Conservation (phyloP, 495 filamentous ascomycete species). For the Penicillium crystallinum region DNA sequence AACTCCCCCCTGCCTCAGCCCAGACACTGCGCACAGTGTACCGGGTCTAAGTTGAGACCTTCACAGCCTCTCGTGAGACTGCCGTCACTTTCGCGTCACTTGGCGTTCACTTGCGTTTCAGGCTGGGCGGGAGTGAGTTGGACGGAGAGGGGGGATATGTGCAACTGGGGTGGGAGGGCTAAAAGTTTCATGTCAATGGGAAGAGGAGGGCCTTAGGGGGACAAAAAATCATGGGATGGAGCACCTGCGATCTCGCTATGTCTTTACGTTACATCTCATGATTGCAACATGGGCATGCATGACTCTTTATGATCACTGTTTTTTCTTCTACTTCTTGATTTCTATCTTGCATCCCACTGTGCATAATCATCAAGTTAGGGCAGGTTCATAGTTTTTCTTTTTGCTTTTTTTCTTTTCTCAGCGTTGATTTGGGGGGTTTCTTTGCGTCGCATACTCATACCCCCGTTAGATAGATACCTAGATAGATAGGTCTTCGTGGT, state of each 20-base stretch:
- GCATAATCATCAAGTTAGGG: conserved; percentile 5
- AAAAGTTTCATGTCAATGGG: not conserved
- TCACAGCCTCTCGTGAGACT: not conserved
- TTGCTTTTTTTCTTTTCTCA: conserved; percentile 9
- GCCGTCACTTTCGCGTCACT: not conserved
- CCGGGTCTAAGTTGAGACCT: conserved; percentile 29
- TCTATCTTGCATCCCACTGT: conserved; percentile 3
- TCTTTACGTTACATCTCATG: conserved; percentile 8
- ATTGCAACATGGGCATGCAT: not conserved
- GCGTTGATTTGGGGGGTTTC: conserved; percentile 3
- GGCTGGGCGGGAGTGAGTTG: not conserved
- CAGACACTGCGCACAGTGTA: conserved; percentile 48
- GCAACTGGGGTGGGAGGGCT: not conserved
- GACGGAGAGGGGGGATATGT: not conserved
- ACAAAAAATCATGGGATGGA: conserved; percentile 8
- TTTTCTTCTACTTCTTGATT: conserved; percentile 5
- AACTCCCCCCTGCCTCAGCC: conserved; percentile 58
- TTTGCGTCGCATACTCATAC: conserved; percentile 8
- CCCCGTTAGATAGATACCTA: conserved; percentile 15
- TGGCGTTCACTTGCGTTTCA: not conserved
- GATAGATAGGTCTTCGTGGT: conserved; percentile 15
- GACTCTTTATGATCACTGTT: conserved; percentile 3
- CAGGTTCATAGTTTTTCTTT: conserved; percentile 5
- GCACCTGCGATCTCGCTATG: conserved; percentile 4
- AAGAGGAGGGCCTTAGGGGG: not conserved